phyloP scores from a whole-genome alignment of 257 asterid species.

The Scutellaria baicalensis region DNA sequence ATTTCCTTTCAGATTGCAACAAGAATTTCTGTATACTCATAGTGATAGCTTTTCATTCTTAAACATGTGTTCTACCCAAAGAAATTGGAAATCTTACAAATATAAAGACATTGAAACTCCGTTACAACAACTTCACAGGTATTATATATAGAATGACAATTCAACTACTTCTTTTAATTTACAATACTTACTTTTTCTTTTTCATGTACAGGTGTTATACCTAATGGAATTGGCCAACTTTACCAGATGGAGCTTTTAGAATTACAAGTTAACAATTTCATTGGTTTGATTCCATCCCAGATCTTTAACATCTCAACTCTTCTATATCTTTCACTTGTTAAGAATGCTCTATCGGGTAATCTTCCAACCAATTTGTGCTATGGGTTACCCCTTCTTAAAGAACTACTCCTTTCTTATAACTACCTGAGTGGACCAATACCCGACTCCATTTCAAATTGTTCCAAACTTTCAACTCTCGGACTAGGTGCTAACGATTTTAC shows the following conservation, averaged over 20 bases:
- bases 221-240: constrained; percentile 12
- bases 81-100: too few species aligned
- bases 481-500: constrained; percentile 9
- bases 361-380: constrained; percentile 7
- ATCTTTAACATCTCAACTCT: constrained; percentile 30
- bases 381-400: neutral
- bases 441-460: constrained; percentile 15
- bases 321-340: neutral
- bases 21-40: too few species aligned
- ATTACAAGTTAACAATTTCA: neutral
- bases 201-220: constrained; percentile 35
- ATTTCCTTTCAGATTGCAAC: too few species aligned
- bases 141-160: too few species aligned
- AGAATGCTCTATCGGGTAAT: constrained; percentile 3
- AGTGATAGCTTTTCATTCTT: too few species aligned
- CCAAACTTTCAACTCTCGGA: neutral
- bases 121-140: too few species aligned
- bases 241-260: neutral
- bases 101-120: too few species aligned
- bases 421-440: constrained; percentile 18
- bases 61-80: too few species aligned
- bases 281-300: constrained; percentile 13
- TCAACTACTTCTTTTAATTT: too few species aligned
- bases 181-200: too few species aligned
- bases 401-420: neutral